Percentiles rank a stretch among this genome's conserved stretches.
phyloP scores from a whole-genome alignment of 345 rosid species.

The Brassica cretica region DNA sequence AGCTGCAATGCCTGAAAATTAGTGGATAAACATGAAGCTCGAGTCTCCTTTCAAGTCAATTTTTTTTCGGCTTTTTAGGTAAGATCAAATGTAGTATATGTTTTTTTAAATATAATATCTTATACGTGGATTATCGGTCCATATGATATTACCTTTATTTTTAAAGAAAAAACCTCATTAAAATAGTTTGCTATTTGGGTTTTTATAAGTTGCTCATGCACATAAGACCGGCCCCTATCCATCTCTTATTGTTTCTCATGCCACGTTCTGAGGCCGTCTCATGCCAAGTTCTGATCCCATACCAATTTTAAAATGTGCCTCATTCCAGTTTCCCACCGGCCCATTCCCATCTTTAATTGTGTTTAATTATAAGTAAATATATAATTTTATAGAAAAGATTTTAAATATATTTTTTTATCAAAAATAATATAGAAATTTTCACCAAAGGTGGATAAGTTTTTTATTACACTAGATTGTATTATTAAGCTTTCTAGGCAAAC shows the following conservation, averaged over 20 bases:
- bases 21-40: background rate
- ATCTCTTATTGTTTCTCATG: too few relatives aligned
- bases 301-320: background rate
- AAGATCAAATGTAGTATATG: background rate
- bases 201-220: too few relatives aligned
- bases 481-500: too few relatives aligned
- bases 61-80: background rate
- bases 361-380: background rate
- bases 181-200: background rate
- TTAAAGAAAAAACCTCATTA: background rate
- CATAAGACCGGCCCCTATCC: too few relatives aligned
- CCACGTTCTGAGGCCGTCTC: too few relatives aligned
- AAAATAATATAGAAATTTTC: background rate
- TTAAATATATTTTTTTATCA: background rate
- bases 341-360: background rate
- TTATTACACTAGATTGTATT: too few relatives aligned
- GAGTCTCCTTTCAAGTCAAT: background rate
- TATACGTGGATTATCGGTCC: background rate
- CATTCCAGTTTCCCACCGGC: background rate
- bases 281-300: too few relatives aligned
- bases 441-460: background rate
- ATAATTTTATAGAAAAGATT: background rate
- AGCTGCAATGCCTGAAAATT: background rate
- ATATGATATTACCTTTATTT: too few relatives aligned
- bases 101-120: too few relatives aligned